Evolutionary conservation across 768 basidiomycete species (phyloP).

Genomic region (Sistotremastrum suecicum): DNA sequence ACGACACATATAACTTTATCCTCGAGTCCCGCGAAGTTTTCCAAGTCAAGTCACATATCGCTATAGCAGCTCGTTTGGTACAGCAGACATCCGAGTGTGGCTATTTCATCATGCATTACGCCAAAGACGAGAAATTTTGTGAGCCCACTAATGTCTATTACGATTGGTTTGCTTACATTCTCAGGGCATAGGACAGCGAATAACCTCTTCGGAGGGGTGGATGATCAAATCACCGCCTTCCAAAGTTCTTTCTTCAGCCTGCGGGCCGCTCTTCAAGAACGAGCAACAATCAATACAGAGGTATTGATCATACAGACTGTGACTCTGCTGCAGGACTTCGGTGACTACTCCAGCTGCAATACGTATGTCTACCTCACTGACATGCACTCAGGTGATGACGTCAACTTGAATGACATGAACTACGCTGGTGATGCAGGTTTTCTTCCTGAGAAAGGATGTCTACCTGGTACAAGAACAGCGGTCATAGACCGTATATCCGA

Average conservation of each 20-base stretch:
- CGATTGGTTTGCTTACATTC: background rate
- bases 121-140: background rate
- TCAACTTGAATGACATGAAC: background rate
- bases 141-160: no score
- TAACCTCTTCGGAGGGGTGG: background rate
- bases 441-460: conserved; percentile 1
- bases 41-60: background rate
- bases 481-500: background rate
- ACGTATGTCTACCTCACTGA: background rate
- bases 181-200: background rate
- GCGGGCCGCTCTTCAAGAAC: no score
- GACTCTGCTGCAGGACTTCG: no score
- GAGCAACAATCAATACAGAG: no score
- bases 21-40: background rate
- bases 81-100: conserved; percentile 4
- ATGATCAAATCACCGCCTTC: background rate
- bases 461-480: background rate
- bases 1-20: conserved; percentile 1
- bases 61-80: background rate
- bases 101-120: conserved; percentile 3
- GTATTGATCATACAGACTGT: no score
- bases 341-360: no score
- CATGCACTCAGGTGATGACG: background rate
- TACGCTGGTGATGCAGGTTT: background rate
- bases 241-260: background rate